A percentile compares a stretch with the other conserved stretches of the same genome.
phyloP scores from a whole-genome alignment of 2,329 filamentous ascomycete species.

The Pseudogymnoascus pannorum region DNA sequence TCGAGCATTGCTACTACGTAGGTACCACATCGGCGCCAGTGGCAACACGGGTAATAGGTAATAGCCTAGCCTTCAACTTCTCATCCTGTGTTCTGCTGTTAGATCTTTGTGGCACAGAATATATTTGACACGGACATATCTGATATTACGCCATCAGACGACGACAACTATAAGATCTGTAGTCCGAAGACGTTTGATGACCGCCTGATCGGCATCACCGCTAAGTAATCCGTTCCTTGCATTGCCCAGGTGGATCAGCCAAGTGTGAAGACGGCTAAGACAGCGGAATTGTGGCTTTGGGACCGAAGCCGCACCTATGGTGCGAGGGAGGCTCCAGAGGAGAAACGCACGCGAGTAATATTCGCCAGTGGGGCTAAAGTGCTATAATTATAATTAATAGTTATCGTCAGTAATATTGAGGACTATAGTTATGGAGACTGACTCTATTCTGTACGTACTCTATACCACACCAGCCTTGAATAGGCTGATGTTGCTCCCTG shows the following conservation, averaged over 20 bases:
- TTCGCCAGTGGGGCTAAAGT: not conserved
- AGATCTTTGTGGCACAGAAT: not conserved
- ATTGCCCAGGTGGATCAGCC: not conserved
- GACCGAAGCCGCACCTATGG: not conserved
- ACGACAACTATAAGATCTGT: not conserved
- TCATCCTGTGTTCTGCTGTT: not conserved
- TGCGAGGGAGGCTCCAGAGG: not conserved
- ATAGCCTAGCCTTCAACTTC: not conserved
- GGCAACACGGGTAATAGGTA: not conserved
- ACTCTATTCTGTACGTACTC: not conserved
- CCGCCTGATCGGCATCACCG: not conserved
- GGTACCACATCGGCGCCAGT: not conserved
- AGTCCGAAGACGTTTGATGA: not conserved
- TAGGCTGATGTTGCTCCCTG: not conserved
- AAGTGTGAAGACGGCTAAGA: not conserved
- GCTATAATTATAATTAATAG: not conserved
- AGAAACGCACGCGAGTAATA: not conserved
- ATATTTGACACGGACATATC: not conserved
- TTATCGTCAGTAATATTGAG: not conserved
- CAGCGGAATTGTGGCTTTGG: not conserved
- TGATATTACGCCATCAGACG: not conserved
- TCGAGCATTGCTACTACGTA: not conserved
- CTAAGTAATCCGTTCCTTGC: not conserved
- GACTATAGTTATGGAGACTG: no score
- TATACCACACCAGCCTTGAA: not conserved